Base-by-base conservation (phyloP, 441 rosid species). In the Arabidopsis lyrata region DNA sequence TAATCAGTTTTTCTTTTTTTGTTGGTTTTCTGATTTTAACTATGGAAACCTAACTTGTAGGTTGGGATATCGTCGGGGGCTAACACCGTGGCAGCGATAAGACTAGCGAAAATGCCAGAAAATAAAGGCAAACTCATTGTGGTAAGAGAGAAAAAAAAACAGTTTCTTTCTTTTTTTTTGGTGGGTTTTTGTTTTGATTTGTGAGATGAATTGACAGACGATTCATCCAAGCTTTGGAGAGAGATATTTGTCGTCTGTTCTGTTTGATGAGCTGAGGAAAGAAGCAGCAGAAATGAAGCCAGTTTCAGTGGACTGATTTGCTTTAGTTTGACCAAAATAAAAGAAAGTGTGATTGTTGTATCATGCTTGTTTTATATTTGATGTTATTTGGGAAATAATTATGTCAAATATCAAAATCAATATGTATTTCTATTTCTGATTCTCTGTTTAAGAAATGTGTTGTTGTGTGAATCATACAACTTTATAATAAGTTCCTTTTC, bases 21-120 rank as follows among this genome's bases (percentile, higher is more conserved):
- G 31, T 29, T 29, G 5, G 35, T 50, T 32, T 32, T 57, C 34
- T 61, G 52, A 10, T 53, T 7, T 54, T 45, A 53, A 64, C 27
- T 0, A n/a, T 44, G 72, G 38, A 31, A 54, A 39, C 29, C 27
- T 29, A 70, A 65, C 55, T 3, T 81, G 77, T 50, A 93, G 97
- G 98, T 93, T 70, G 98, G 98, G 44, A 93, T 93, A 72, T 91
- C 98, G 24, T 93, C 97, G 0, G 98, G 98, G 45, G 97, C 93
- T 48, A 93, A 93, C 60, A 90, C 98, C 1, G 90, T 93, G 14
- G 98, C 98, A 6, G 97, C 97, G 1, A 83, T 91, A 27, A 78
- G 75, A 52, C 90, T 93, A 8, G 98, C 97, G 10, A 81, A 80
- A 54, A 83, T 84, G 98, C 96, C 97, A 0, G 98, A 93, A 80